Conservation (phyloP, 257 asterid genomes). For the Solanum bulbocastanum region DNA sequence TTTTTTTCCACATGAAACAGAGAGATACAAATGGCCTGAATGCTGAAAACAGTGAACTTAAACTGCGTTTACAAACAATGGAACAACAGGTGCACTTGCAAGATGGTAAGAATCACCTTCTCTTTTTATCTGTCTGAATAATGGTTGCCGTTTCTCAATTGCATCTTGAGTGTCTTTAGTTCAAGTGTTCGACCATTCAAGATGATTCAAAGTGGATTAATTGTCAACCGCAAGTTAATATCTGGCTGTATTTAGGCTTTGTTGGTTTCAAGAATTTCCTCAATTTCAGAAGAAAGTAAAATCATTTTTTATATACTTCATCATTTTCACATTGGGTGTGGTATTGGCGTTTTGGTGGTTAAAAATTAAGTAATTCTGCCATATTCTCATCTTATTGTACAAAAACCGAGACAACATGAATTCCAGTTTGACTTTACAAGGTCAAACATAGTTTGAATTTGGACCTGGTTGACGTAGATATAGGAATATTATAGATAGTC, state of each 20-base stretch:
- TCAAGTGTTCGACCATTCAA: background rate
- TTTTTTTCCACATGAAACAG: slow-evolving; percentile 26
- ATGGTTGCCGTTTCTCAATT: background rate
- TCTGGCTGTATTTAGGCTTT: background rate
- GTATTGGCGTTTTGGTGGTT: background rate
- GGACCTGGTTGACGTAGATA: background rate
- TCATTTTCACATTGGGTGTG: background rate
- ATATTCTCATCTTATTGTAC: background rate
- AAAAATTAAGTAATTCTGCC: background rate
- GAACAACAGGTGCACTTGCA: slow-evolving; percentile 96
- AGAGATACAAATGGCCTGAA: slow-evolving; percentile 90
- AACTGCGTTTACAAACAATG: slow-evolving; percentile 80
- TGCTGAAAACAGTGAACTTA: slow-evolving; percentile 85
- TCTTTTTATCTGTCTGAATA: background rate
- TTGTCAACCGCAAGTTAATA: background rate
- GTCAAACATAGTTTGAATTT: background rate
- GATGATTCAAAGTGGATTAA: background rate
- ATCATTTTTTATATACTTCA: background rate
- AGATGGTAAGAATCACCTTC: slow-evolving; percentile 54
- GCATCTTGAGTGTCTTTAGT: background rate
- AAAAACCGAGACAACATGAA: background rate
- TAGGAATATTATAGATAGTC: background rate
- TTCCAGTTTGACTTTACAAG: background rate
- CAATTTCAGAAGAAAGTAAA: background rate
- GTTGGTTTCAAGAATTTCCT: background rate